A percentile compares a stretch with the other conserved stretches of the same genome.
phyloP scores from a whole-genome alignment of 495 filamentous ascomycete species.

The Usnea hakonensis region DNA sequence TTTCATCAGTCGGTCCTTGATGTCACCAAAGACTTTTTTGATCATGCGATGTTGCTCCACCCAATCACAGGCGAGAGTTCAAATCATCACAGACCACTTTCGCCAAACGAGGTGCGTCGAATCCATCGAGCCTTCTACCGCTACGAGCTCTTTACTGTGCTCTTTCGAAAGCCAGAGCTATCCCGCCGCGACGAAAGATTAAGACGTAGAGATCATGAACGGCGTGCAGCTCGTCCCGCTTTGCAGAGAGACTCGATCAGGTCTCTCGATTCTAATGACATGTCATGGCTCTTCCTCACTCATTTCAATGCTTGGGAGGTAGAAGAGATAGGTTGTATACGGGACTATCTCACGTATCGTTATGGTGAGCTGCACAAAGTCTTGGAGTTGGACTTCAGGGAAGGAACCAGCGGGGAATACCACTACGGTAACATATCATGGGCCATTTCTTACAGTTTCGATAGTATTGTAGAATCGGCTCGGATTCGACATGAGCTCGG shows the following conservation, averaged over 20 bases:
- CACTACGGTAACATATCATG: not conserved
- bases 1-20: not conserved
- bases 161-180: not conserved
- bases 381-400: not conserved
- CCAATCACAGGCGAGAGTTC: not conserved
- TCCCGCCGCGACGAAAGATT: not conserved
- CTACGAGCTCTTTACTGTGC: not conserved
- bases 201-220: not conserved
- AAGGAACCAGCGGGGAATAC: not conserved
- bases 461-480: not conserved
- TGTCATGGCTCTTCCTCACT: not conserved
- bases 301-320: not conserved
- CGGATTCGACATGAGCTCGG: not conserved
- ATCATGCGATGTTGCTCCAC: not conserved
- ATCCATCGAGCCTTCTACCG: constrained; percentile 5
- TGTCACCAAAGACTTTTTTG: not conserved
- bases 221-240: not conserved
- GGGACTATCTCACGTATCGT: not conserved
- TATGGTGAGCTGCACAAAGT: not conserved
- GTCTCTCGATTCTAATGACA: not conserved
- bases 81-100: not conserved
- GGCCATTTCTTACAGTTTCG: not conserved
- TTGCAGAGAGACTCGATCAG: not conserved
- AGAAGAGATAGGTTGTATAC: not conserved
- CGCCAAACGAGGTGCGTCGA: not conserved